Evolutionary conservation across 345 rosid genomes (phyloP), one percentile per base, ranked within the genome.

Genomic region (Camelina laxa): DNA sequence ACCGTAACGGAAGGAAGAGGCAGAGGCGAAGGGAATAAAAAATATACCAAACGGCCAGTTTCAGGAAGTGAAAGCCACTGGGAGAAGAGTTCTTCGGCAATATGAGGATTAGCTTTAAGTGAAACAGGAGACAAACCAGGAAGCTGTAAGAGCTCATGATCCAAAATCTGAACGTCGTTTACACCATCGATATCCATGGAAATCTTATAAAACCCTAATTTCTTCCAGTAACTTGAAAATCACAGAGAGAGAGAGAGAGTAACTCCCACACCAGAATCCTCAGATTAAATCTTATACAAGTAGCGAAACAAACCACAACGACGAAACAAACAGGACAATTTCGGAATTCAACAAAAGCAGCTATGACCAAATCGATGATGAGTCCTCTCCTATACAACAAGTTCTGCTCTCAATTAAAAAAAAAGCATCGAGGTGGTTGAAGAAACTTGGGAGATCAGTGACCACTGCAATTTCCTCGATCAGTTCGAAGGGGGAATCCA

Each of bases 61-160:
- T 87, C 89, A 3, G 94, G 92, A 4, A 88, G 89, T 12, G 98
- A 89, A 76, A 91, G 94, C 97, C 98, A 93, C 80, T 82, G 91
- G 30, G 87, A 85, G 84, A 88, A 91, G 78, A 91, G 77, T 48
- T 75, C 79, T 53, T 91, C 89, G 17, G 87, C 88, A 38, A 87
- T 76, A 54, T 83, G 83, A 70, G 84, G 80, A 50, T 77, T 82
- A 8, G 83, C 51, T 78, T 86, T 88, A 27, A 88, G 83, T 55
- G 81, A 83, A 38, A 68, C 65, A 7, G 92, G 85, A 77, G 97
- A 87, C 15, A 86, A 79, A 69, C 87, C 91, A 2, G 86, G 89
- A 49, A 88, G 90, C 86, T 91, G 89, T 85, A 93, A 80, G 31
- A 89, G 75, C 70, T 85, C 93, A 15, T 90, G 75, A 73, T 85